These are phyloP conservation scores for Nicotiana undulata DNA, from an alignment of 257 asterid species.

Conservation along the genomic window DNA sequence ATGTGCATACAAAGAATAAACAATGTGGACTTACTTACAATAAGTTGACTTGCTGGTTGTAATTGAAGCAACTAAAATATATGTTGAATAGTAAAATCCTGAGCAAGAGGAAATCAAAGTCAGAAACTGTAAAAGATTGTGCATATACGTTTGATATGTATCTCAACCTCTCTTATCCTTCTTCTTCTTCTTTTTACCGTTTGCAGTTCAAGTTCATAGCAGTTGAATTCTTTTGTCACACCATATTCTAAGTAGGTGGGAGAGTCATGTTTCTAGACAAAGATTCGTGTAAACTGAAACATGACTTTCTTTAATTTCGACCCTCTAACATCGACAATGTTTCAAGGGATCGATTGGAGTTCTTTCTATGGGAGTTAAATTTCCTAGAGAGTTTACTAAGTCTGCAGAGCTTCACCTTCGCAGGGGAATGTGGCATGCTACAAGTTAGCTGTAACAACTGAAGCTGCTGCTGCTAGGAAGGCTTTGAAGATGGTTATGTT, in stretches of 20 bases:
- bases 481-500: too few species aligned
- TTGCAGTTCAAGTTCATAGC: not conserved
- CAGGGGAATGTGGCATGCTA: not conserved
- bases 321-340: not conserved
- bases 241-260: not conserved
- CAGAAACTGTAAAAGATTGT: too few species aligned
- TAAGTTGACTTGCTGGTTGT: not conserved
- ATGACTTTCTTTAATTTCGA: fast-evolving
- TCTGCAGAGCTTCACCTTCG: not conserved
- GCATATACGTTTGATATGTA: not conserved
- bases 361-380: not conserved
- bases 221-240: not conserved
- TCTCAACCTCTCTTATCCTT: too few species aligned
- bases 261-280: not conserved
- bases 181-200: too few species aligned
- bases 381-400: not conserved
- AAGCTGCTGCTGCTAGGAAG: too few species aligned
- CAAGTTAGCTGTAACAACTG: too few species aligned
- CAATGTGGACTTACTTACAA: not conserved
- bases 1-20: not conserved
- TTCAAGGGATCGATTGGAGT: not conserved
- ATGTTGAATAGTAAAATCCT: not conserved
- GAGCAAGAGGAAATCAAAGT: not conserved
- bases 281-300: not conserved
- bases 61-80: not conserved